These are phyloP conservation scores for Septoria petroselini DNA, from an alignment of 2,329 filamentous ascomycete genomes.

Conservation along the genomic window DNA sequence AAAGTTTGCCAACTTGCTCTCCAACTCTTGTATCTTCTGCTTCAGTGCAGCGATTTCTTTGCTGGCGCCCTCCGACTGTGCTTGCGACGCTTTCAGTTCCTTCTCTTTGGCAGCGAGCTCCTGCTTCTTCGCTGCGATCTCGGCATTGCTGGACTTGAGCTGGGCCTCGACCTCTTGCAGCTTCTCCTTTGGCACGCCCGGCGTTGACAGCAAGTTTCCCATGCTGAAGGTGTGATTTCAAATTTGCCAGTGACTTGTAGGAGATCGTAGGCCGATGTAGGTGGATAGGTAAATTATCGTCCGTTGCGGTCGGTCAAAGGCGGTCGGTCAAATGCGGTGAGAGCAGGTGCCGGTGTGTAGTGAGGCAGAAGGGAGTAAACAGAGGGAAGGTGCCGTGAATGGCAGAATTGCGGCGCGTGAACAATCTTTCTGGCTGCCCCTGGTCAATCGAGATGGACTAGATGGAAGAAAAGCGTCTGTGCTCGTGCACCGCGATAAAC, in stretches of 20 bases:
- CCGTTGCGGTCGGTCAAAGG: too few relatives aligned
- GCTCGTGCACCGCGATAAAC: too few relatives aligned
- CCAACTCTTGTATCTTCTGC: slow-evolving; percentile 19
- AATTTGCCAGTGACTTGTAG: background rate
- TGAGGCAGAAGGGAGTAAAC: too few relatives aligned
- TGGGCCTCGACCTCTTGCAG: slow-evolving; percentile 25
- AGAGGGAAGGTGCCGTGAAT: too few relatives aligned
- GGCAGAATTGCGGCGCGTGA: too few relatives aligned
- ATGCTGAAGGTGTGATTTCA: slow-evolving; percentile 15
- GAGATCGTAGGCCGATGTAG: slow-evolving; percentile 5
- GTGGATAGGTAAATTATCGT: too few relatives aligned
- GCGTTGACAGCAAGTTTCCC: slow-evolving; percentile 23
- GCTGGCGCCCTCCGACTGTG: slow-evolving; percentile 15
- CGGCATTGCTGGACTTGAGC: slow-evolving; percentile 20
- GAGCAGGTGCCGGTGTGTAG: too few relatives aligned
- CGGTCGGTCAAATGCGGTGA: background rate
- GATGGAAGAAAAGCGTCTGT: too few relatives aligned
- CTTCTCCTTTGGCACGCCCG: slow-evolving; percentile 23
- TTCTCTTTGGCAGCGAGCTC: slow-evolving; percentile 17
- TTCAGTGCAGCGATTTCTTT: slow-evolving; percentile 17
- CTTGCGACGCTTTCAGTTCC: slow-evolving; percentile 16
- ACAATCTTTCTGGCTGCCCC: too few relatives aligned
- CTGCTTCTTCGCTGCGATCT: slow-evolving; percentile 17
- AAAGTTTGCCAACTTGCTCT: slow-evolving; percentile 17
- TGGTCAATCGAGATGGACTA: too few relatives aligned